A percentile compares a stretch with the other conserved stretches of the same genome.
Evolutionary conservation across 306 rosid genomes (phyloP).

Genomic region (Oxytropis ochrocephala): DNA sequence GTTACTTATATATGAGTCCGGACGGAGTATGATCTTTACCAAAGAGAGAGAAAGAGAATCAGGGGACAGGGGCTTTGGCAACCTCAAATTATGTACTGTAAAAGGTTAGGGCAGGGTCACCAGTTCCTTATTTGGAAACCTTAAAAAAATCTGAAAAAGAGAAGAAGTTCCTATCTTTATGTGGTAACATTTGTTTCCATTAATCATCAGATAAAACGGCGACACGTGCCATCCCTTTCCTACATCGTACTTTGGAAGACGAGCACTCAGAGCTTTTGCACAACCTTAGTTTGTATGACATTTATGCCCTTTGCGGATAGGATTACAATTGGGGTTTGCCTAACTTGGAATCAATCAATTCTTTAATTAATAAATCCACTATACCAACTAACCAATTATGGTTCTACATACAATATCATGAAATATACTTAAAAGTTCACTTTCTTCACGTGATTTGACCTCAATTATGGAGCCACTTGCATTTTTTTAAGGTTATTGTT

Average conservation of each 20-base stretch:
- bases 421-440: background rate
- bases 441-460: conserved; percentile 26
- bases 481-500: no score
- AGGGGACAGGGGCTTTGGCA: background rate
- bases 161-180: background rate
- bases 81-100: background rate
- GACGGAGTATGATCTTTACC: background rate
- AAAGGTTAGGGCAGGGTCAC: background rate
- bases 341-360: background rate
- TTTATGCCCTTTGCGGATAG: conserved; percentile 9
- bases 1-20: no score
- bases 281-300: background rate
- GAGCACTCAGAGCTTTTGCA: background rate
- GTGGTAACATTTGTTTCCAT: background rate
- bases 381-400: conserved; percentile 21
- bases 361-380: conserved; percentile 18
- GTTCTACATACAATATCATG: background rate
- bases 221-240: conserved; percentile 27
- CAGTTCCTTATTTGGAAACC: conserved; percentile 56
- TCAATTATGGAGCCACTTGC: conserved; percentile 13
- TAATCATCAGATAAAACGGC: background rate
- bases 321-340: background rate
- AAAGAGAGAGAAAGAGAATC: background rate
- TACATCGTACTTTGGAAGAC: conserved; percentile 25
- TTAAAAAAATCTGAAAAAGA: conserved; percentile 28